These are phyloP conservation scores for Ustilago xerochloae DNA, from an alignment of 1,284 basidiomycete species.

Conservation along the genomic window DNA sequence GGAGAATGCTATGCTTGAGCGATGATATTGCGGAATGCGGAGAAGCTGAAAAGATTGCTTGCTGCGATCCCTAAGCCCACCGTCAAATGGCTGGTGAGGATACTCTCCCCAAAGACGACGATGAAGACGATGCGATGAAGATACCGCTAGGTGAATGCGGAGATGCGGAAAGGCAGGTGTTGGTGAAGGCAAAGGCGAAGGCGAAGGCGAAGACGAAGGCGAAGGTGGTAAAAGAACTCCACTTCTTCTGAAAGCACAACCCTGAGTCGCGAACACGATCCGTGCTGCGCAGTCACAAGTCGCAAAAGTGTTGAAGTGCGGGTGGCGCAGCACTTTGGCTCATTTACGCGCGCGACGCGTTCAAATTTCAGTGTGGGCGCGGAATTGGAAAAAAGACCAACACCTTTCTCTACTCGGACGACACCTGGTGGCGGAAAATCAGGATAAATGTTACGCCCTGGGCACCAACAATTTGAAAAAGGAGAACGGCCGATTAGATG, in stretches of 20 bases:
- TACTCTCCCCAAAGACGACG: too few relatives aligned
- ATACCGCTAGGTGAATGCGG: neutral
- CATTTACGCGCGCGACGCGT: conserved; percentile 53
- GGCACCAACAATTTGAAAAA: neutral
- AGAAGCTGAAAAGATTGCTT: too few relatives aligned
- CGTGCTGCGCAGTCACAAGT: conserved; percentile 17
- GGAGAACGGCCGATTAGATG: too few relatives aligned
- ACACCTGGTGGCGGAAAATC: neutral
- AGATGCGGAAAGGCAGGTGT: neutral
- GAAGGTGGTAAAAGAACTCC: conserved; percentile 13
- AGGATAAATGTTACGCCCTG: neutral
- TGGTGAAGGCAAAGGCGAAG: neutral
- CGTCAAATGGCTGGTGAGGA: too few relatives aligned
- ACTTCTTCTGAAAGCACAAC: conserved; percentile 20
- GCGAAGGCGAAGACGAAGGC: neutral
- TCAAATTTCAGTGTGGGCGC: neutral
- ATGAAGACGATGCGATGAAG: neutral
- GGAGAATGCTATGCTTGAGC: neutral
- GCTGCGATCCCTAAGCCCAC: too few relatives aligned
- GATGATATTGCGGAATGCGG: neutral
- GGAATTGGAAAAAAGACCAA: conserved; percentile 25
- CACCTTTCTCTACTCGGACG: conserved; percentile 37
- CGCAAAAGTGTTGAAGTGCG: conserved; percentile 2
- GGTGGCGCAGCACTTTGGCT: conserved; percentile 21
- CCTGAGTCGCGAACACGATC: conserved; percentile 37